These are phyloP conservation scores for Pseudogymnoascus sp. DNA, from an alignment of 2,329 filamentous ascomycete genomes.

Conservation along the genomic window DNA sequence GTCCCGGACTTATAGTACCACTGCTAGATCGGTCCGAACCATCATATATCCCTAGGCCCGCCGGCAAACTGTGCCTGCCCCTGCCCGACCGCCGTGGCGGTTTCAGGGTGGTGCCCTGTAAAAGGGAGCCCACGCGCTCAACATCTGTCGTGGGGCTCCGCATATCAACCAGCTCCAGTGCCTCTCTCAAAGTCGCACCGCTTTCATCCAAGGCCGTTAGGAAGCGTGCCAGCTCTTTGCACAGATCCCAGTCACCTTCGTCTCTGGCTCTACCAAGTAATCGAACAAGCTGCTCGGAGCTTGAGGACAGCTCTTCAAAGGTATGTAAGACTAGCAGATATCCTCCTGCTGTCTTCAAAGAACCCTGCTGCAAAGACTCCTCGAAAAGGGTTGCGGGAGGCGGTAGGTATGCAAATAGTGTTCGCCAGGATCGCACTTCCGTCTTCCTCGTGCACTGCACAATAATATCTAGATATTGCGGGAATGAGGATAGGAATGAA, in stretches of 20 bases:
- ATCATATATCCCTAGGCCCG: background rate
- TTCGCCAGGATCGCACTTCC: slow-evolving; percentile 89
- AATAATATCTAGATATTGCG: slow-evolving; percentile 87
- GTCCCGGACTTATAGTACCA: background rate
- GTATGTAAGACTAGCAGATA: slow-evolving; percentile 95
- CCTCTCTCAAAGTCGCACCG: slow-evolving; percentile 70
- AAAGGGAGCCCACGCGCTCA: slow-evolving; percentile 34
- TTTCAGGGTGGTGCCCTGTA: slow-evolving; percentile 33
- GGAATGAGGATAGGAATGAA: slow-evolving; percentile 64
- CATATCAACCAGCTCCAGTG: slow-evolving; percentile 58
- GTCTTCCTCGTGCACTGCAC: slow-evolving; percentile 97
- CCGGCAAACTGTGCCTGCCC: background rate
- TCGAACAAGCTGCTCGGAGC: slow-evolving; percentile 71
- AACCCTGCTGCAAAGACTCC: slow-evolving; percentile 76
- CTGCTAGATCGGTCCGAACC: background rate
- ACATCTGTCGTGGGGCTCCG: slow-evolving; percentile 32
- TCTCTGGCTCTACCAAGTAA: slow-evolving; percentile 74
- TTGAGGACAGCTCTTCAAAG: slow-evolving; percentile 61
- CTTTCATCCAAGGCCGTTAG: slow-evolving; percentile 85
- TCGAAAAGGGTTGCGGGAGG: slow-evolving; percentile 90
- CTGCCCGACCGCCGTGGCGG: slow-evolving; percentile 16
- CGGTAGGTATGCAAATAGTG: slow-evolving; percentile 84
- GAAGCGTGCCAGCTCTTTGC: slow-evolving; percentile 92
- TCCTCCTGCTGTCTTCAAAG: slow-evolving; percentile 88
- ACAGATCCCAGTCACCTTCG: slow-evolving; percentile 89